Evolutionary conservation across 768 basidiomycete genomes (phyloP), one percentile per base, ranked within the genome.

Genomic region (Tephrocybe sp.): DNA sequence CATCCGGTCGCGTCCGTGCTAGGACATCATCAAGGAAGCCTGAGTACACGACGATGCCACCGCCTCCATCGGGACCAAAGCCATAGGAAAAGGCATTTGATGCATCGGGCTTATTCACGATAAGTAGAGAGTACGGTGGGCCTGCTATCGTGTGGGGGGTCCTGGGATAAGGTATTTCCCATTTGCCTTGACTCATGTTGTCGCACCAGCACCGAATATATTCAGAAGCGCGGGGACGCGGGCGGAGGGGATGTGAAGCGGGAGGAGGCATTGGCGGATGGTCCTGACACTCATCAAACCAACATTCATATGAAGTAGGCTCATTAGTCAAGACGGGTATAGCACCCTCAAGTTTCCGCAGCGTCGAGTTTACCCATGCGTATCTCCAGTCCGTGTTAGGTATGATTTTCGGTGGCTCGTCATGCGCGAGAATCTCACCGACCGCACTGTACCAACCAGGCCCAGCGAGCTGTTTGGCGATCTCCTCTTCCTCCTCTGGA

Each of bases 1-100:
- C 42, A 24, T 50, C 55, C 23, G 61, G 61, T 3, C 77, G 69
- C 25, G 66, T 64, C 55, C 75, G 77, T 33, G 79, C 62, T 27
- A 97, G 73, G 44, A 97, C 85, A 47, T 92, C 84, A 61, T 97
- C 90, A 42, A 98, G 64, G 70, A 97, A 91, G 4, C 95, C 95
- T 11, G 90, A 91, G 66, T 91, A 97, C 8, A 99, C 83, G 47
- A 98, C 94, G 50, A 99, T 80, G 5, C 97, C 95, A 50, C 92
- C 94, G 0, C 86, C 91, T 30, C 91, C 88, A 59, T 93, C 83
- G 2, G 91, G 87, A 11, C 92, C 92, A 57, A 97, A 98, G 1
- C 95, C 95, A 62, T 94, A 97, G 1, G 88, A 91, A 65, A 99
- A 97, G 1, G 97, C 95, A 61, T 97, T 99, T 8, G 82, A 77